Evolutionary conservation across 2,329 filamentous ascomycete genomes (phyloP).

Genomic region (Gnomoniopsis smithogilvyi): DNA sequence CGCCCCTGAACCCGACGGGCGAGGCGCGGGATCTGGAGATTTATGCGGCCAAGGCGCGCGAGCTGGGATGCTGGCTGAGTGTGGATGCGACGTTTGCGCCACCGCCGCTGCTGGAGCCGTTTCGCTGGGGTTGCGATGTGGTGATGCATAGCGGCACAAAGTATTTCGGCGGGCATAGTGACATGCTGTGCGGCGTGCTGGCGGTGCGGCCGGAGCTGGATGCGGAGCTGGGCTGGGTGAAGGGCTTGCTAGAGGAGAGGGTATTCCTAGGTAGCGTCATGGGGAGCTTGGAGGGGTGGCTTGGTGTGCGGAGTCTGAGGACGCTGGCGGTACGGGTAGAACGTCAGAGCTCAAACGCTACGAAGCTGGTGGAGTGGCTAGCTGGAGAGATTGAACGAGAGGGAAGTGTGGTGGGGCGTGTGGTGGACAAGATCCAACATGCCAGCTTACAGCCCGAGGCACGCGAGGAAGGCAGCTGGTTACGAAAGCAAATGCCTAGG

Average conservation of each 20-base stretch:
- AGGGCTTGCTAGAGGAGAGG: constrained; percentile 62
- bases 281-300: constrained; percentile 88
- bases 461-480: constrained; percentile 62
- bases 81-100: constrained; percentile 94
- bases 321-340: constrained; percentile 81
- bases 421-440: constrained; percentile 66
- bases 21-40: constrained; percentile 69
- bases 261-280: constrained; percentile 78
- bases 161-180: constrained; percentile 93
- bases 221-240: constrained; percentile 50
- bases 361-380: constrained; percentile 70
- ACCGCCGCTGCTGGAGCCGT: constrained; percentile 84
- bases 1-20: constrained; percentile 87
- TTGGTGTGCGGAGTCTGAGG: constrained; percentile 80
- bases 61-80: constrained; percentile 69
- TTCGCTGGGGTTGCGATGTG: constrained; percentile 75
- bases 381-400: constrained; percentile 40
- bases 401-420: constrained; percentile 38
- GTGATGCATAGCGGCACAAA: constrained; percentile 95
- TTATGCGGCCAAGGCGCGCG: constrained; percentile 71
- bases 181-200: constrained; percentile 86
- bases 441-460: constrained; percentile 73
- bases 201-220: constrained; percentile 52
- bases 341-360: constrained; percentile 71
- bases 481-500: constrained; percentile 83